Base-by-base conservation (phyloP, 345 rosid genomes). In the Citrus unshiu region DNA sequence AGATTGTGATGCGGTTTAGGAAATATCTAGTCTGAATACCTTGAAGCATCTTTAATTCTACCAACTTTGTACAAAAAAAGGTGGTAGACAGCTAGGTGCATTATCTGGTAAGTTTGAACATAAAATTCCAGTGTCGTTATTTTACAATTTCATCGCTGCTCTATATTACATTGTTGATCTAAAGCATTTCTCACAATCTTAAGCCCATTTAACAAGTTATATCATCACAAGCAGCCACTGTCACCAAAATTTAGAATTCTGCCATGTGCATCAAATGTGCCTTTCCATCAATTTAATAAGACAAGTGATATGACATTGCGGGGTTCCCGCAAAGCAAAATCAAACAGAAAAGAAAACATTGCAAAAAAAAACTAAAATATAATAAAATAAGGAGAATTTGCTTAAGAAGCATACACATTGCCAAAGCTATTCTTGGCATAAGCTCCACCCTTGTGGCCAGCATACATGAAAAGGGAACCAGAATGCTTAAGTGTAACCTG, bases 351-450 rank as follows among this genome's bases (percentile, higher is more conserved):
- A 9, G 30, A 27, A 5, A 70, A 61, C 56, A 70, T 37, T 30
- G 69, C 21, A 54, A 54, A 54, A 54, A 0, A 4, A 54, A 54
- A 18, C 5, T 54, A 54, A 54, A 54, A 18, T 51, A 4, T 3
- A 51, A 51, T 16, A 54, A 4, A 18, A 54, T 16, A 54, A 54
- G 58, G 58, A 54, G 7, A 54, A 21, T 56, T 40, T 29, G 66
- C 62, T 61, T 54, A 51, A 51, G 37, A 34, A 82, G 49, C 95
- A 64, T 92, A 95, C 99, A 94, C 87, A 78, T 95, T 95, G 57
- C 98, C 99, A 80, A 88, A 95, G 88, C 99, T 95, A 84, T 95
- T 95, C 88, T 95, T 95, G 82, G 99, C 99, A 94, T 94, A 95
- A 68, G 99, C 98, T 82, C 99, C 99, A 72, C 98, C 98, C 62